A percentile compares a stretch with the other conserved stretches of the same genome.
Conservation (phyloP, 169 alveolate genomes). For the Toxoplasma gondii region DNA sequence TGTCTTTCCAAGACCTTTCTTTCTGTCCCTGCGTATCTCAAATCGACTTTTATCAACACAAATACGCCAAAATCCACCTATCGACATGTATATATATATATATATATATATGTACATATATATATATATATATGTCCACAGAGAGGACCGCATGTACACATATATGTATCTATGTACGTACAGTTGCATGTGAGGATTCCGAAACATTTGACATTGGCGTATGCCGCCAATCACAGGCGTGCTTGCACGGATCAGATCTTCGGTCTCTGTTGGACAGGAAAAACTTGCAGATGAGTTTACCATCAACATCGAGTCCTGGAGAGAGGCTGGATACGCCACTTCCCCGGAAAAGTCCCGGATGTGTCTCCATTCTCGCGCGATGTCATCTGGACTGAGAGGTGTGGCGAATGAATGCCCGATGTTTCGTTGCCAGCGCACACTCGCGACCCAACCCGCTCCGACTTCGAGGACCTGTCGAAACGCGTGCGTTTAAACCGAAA, state of each 20-base stretch:
- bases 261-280: neutral
- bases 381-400: constrained; percentile 54
- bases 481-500: neutral
- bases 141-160: neutral
- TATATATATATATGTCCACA: neutral
- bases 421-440: constrained; percentile 81
- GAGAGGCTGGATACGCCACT: constrained; percentile 60
- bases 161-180: too few relatives aligned
- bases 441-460: constrained; percentile 85
- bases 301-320: constrained; percentile 62
- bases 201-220: too few relatives aligned
- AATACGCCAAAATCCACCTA: too few relatives aligned
- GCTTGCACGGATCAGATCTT: too few relatives aligned
- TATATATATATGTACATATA: neutral
- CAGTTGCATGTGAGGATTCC: too few relatives aligned
- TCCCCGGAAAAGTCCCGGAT: constrained; percentile 25
- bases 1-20: too few relatives aligned
- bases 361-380: constrained; percentile 46
- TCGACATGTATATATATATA: neutral
- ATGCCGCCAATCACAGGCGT: too few relatives aligned
- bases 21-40: neutral
- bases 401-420: constrained; percentile 36
- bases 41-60: too few relatives aligned
- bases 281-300: constrained; percentile 9
- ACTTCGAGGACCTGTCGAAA: constrained; percentile 75